Base-by-base conservation (phyloP, 768 basidiomycete genomes). In the Tulasnella sp. region DNA sequence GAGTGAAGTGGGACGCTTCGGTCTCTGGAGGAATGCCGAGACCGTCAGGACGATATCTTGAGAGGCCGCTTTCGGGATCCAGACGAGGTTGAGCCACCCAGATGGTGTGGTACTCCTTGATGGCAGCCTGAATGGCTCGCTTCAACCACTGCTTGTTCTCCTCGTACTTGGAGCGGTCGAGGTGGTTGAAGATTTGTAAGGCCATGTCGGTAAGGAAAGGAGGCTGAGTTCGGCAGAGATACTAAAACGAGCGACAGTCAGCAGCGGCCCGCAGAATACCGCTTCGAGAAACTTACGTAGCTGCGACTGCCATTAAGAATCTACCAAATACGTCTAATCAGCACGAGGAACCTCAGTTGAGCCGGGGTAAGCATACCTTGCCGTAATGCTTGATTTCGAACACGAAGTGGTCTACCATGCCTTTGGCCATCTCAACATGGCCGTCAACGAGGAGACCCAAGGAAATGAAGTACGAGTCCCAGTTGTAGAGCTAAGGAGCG, bases 201-300 rank as follows among this genome's bases (percentile, higher is more conserved):
- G 97, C 96, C 93, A 99, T 96, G 86, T 99, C 97, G 72, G 97
- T 99, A 73, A 99, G 89, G 93, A 99, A 99, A 2, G 97, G 97
- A 42, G 97, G 97, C 85, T 99, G 97, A 18, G 96, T 94, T 82
- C 97, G 93, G 85, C 94, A 95, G 80, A 99, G 91, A 86, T 99
- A 99, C 90, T 89, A 44, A 41, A 20, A 54, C 5, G 83, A 93
- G 16, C 73, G 16, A 72, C 7, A 73, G 79, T 60, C 9, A 81
- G 58, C 12, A 64, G 20, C 22, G 37, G 48, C n/a, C n/a, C 58
- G 69, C 14, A 40, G 24, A 24, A 3, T 18, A 31, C 8, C 41
- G 42, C 31, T 3, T 12, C 58, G 28, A 76, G 18, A 40, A 9
- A 84, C 86, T 84, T 79, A 86, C 87, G 82, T 87, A 89, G 85